Conservation (phyloP, 805 yeast genomes). For the Yarrowia porcina region DNA sequence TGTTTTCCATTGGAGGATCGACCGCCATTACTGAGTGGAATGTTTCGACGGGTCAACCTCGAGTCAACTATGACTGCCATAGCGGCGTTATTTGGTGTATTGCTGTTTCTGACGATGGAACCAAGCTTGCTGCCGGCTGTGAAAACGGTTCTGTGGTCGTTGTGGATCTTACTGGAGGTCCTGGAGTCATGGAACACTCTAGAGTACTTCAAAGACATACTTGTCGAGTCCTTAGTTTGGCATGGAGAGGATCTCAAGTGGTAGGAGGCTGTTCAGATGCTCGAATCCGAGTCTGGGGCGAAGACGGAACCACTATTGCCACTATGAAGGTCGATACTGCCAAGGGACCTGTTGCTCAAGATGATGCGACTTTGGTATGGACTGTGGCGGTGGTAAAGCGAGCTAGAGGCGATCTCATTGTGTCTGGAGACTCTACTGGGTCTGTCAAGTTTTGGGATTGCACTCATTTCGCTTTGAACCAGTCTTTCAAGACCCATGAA, state of each 20-base stretch:
- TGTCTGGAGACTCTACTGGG: constrained; percentile 97
- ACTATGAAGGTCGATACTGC: constrained; percentile 92
- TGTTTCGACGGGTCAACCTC: constrained; percentile 65
- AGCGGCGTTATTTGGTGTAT: constrained; percentile 94
- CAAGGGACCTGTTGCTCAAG: constrained; percentile 42
- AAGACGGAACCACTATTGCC: constrained; percentile 63
- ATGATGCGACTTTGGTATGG: constrained; percentile 90
- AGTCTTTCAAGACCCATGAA: constrained; percentile 78
- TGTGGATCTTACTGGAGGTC: constrained; percentile 80
- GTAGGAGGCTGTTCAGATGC: constrained; percentile 98
- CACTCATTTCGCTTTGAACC: constrained; percentile 68
- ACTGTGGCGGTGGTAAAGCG: constrained; percentile 61
- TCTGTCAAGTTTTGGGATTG: constrained; percentile 90
- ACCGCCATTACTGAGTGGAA: constrained; percentile 92
- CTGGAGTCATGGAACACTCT: constrained; percentile 75
- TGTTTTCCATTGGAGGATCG: constrained; percentile 93
- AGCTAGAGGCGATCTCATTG: constrained; percentile 52
- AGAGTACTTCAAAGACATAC: constrained; percentile 77
- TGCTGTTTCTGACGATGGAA: constrained; percentile 57
- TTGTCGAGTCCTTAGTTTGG: constrained; percentile 70
- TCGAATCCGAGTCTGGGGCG: constrained; percentile 76
- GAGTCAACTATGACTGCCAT: constrained; percentile 77
- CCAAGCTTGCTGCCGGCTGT: constrained; percentile 81
- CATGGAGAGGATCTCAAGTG: constrained; percentile 67
- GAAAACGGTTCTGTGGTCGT: constrained; percentile 90